Percentiles rank a stretch among this genome's conserved stretches.
Evolutionary conservation across 108 stramenopile genomes (phyloP).

Genomic region (Cyclotella cryptica): DNA sequence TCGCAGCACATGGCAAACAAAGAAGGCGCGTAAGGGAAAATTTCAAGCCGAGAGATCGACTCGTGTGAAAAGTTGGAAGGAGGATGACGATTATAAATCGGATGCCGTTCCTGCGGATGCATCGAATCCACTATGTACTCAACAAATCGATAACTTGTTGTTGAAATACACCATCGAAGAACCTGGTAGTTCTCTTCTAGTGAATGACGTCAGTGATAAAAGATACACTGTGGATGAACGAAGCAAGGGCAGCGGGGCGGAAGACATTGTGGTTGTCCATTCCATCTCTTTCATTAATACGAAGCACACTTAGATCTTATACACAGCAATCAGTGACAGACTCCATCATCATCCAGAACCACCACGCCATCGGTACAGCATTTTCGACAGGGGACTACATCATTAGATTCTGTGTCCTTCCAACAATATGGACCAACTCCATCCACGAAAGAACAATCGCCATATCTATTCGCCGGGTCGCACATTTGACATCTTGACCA

Average conservation of each 20-base stretch:
- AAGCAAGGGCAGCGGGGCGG: constrained; percentile 55
- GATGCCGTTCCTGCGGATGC: background rate
- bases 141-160: constrained; percentile 85
- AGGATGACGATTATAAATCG: background rate
- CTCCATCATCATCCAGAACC: constrained; percentile 27
- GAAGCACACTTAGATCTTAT: background rate
- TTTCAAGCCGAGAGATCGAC: constrained; percentile 79
- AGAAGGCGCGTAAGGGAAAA: constrained; percentile 75
- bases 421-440: constrained; percentile 46
- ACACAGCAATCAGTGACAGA: constrained; percentile 22
- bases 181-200: constrained; percentile 36
- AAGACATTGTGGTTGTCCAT: constrained; percentile 62
- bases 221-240: constrained; percentile 12
- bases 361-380: constrained; percentile 37
- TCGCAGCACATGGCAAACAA: constrained; percentile 78
- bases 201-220: constrained; percentile 36
- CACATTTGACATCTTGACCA: constrained; percentile 43
- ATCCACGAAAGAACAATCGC: constrained; percentile 34
- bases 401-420: constrained; percentile 7
- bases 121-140: constrained; percentile 58
- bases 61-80: constrained; percentile 54
- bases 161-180: constrained; percentile 64
- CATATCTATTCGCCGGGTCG: constrained; percentile 13
- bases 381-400: constrained; percentile 33
- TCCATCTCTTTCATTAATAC: constrained; percentile 44